A percentile compares a stretch with the other conserved stretches of the same genome.
Conservation (phyloP, 139 green algal genomes). For the Penium margaritaceum region DNA sequence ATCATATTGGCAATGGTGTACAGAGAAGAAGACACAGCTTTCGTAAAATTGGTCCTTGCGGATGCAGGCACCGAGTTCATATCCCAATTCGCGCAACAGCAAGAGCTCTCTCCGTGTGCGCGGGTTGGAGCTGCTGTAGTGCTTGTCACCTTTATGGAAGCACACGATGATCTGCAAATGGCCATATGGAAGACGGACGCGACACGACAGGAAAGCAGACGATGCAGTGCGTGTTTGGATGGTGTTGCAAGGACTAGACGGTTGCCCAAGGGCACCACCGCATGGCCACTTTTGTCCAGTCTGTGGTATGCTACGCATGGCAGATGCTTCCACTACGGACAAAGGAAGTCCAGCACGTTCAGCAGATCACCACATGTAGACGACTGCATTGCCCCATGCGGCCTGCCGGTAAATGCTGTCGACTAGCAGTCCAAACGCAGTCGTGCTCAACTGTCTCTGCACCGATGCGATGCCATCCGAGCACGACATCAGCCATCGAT, state of each 20-base stretch:
- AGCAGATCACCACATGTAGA: too few species aligned
- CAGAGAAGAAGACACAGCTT: constrained; percentile 25
- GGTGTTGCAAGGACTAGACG: neutral
- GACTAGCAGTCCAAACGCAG: too few species aligned
- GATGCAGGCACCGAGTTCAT: constrained; percentile 23
- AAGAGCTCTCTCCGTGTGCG: constrained; percentile 12
- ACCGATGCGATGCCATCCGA: too few species aligned
- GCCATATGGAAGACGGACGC: neutral
- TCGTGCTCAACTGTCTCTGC: too few species aligned
- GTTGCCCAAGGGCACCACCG: neutral
- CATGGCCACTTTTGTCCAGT: too few species aligned
- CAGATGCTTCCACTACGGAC: neutral
- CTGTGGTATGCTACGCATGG: too few species aligned
- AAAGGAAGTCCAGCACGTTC: neutral
- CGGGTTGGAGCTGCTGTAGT: constrained; percentile 4
- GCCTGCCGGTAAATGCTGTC: too few species aligned
- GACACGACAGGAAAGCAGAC: neutral
- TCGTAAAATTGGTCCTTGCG: constrained; percentile 2
- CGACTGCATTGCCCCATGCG: too few species aligned
- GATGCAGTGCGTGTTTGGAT: neutral
- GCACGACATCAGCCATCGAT: too few species aligned
- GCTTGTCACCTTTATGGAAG: constrained; percentile 18
- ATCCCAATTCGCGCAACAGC: constrained; percentile 5
- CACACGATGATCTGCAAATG: constrained; percentile 1
- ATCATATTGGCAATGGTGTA: constrained; percentile 24